A percentile compares a stretch with the other conserved stretches of the same genome.
Evolutionary conservation across 2,329 filamentous ascomycete species (phyloP).

Genomic region (Amesomyces nigricolor): DNA sequence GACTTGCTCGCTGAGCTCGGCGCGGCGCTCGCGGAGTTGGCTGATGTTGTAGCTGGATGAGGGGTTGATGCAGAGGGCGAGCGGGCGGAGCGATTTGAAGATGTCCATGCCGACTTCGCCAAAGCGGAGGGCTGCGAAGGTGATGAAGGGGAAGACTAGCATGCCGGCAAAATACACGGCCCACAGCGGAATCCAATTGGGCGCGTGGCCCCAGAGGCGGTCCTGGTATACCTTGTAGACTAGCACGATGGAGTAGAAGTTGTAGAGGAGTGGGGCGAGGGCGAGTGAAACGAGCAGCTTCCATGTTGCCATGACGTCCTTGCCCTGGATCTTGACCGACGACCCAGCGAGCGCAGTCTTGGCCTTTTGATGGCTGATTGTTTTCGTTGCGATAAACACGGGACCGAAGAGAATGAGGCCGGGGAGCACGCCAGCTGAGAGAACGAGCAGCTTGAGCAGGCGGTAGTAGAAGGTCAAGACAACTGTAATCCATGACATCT

Average conservation of each 20-base stretch:
- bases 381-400: constrained; percentile 77
- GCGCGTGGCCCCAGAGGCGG: constrained; percentile 75
- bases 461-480: constrained; percentile 74
- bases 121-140: constrained; percentile 87
- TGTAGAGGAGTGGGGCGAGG: constrained; percentile 75
- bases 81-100: constrained; percentile 83
- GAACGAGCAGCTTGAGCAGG: constrained; percentile 66
- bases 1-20: constrained; percentile 71
- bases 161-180: constrained; percentile 67
- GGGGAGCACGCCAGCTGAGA: constrained; percentile 77
- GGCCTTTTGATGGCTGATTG: constrained; percentile 76
- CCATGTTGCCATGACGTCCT: constrained; percentile 91
- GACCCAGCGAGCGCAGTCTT: constrained; percentile 78
- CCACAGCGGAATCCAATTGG: constrained; percentile 75
- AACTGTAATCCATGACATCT: constrained; percentile 71
- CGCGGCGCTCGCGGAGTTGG: constrained; percentile 66
- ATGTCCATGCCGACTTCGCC: constrained; percentile 99
- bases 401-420: constrained; percentile 83
- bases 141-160: constrained; percentile 78
- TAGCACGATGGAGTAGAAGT: constrained; percentile 70
- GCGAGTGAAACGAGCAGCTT: constrained; percentile 85
- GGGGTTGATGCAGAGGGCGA: constrained; percentile 79
- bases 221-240: constrained; percentile 75
- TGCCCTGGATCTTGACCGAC: constrained; percentile 80
- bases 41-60: constrained; percentile 78